Conservation (phyloP, 2,329 filamentous ascomycete genomes). For the Neopestalotiopsis sp. region DNA sequence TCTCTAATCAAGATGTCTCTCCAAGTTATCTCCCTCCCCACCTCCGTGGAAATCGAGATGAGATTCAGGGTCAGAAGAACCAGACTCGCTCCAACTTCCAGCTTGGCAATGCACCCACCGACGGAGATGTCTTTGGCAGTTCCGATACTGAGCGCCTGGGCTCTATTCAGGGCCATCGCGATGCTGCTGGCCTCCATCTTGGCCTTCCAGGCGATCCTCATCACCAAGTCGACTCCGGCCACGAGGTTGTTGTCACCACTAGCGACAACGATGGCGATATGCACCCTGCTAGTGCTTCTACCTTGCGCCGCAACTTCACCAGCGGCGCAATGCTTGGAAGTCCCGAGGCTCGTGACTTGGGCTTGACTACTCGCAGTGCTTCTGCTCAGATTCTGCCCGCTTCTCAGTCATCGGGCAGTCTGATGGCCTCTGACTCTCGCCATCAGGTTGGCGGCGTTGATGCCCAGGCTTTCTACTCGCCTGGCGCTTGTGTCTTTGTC, state of each 20-base stretch:
- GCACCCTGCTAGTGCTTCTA: neutral
- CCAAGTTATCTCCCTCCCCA: constrained; percentile 14
- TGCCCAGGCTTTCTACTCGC: constrained; percentile 58
- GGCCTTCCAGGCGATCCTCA: neutral
- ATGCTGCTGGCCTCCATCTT: neutral
- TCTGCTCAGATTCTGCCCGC: constrained; percentile 3
- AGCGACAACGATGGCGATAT: neutral
- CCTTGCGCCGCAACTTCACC: neutral
- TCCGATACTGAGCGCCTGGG: neutral
- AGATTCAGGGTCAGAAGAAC: constrained; percentile 3
- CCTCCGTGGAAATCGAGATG: neutral
- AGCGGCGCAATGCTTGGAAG: constrained; percentile 19
- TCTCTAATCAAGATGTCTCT: neutral
- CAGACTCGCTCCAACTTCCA: constrained; percentile 21
- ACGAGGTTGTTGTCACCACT: neutral
- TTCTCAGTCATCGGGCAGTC: constrained; percentile 21
- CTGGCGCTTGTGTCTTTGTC: constrained; percentile 67
- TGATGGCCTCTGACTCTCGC: constrained; percentile 25
- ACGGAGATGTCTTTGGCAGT: constrained; percentile 27
- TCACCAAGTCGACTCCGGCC: neutral
- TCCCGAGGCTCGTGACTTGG: neutral
- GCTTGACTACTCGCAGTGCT: neutral
- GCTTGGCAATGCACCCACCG: constrained; percentile 22
- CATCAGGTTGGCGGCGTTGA: constrained; percentile 43
- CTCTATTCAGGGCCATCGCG: neutral